These are phyloP conservation scores for Blastobotrys proliferans DNA, from an alignment of 1,139 yeast species.

Conservation along the genomic window DNA sequence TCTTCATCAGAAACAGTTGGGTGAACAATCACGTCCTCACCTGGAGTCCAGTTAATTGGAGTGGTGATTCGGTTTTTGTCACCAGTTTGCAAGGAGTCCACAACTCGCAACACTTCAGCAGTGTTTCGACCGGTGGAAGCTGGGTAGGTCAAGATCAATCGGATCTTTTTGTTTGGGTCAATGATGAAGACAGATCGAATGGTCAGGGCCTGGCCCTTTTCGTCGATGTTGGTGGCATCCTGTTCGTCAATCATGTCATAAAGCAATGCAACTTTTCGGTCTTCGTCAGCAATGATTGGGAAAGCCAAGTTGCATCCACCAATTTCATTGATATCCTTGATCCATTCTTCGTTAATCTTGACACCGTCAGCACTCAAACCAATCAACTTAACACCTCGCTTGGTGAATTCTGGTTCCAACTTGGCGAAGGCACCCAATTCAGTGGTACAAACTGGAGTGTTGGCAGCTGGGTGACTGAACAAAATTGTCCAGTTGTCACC, in stretches of 20 bases:
- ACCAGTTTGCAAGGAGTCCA: slow-evolving; percentile 74
- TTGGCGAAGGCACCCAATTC: slow-evolving; percentile 86
- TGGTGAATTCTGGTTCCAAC: slow-evolving; percentile 74
- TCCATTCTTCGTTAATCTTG: slow-evolving; percentile 73
- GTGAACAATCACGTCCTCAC: slow-evolving; percentile 81
- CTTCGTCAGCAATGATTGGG: slow-evolving; percentile 79
- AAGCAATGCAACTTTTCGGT: slow-evolving; percentile 60
- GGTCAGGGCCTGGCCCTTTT: slow-evolving; percentile 60
- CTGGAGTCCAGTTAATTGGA: slow-evolving; percentile 84
- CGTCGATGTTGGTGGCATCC: slow-evolving; percentile 56
- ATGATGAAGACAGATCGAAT: slow-evolving; percentile 80
- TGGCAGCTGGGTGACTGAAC: slow-evolving; percentile 84
- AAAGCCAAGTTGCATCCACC: slow-evolving; percentile 62
- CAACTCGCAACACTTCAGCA: slow-evolving; percentile 76
- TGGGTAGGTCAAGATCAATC: slow-evolving; percentile 73
- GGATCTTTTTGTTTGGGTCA: slow-evolving; percentile 71
- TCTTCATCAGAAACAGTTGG: slow-evolving; percentile 67
- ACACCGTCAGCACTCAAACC: slow-evolving; percentile 75
- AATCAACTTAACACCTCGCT: slow-evolving; percentile 70
- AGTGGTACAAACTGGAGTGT: slow-evolving; percentile 87
- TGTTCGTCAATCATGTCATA: slow-evolving; percentile 78
- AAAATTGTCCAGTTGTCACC: slow-evolving; percentile 75
- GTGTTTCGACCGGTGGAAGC: slow-evolving; percentile 87
- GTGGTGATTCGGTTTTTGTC: slow-evolving; percentile 71
- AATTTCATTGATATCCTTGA: slow-evolving; percentile 76